A percentile compares a stretch with the other conserved stretches of the same genome.
These are phyloP conservation scores for Rauvolfia tetraphylla DNA, from an alignment of 257 asterid genomes.

Conservation along the genomic window DNA sequence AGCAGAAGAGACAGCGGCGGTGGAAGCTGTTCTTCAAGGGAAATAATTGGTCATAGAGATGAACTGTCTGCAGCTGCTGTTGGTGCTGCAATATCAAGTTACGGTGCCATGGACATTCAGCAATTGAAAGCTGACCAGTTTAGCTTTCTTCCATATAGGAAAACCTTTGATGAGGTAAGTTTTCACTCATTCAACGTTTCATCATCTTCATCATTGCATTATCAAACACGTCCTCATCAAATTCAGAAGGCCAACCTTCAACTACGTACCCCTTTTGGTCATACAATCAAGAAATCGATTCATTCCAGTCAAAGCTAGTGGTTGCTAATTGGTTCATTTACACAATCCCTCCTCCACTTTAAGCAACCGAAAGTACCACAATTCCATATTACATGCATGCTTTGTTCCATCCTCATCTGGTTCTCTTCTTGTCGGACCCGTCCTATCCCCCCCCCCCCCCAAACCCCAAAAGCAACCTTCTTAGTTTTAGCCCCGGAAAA, in stretches of 20 bases:
- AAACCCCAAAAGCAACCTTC: no score
- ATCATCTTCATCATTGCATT: neutral
- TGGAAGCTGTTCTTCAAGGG: slow-evolving; percentile 56
- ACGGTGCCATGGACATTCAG: slow-evolving; percentile 53
- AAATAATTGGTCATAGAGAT: slow-evolving; percentile 42
- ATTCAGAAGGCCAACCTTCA: neutral
- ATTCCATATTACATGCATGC: slow-evolving; percentile 15
- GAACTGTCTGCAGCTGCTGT: slow-evolving; percentile 45
- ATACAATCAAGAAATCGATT: neutral
- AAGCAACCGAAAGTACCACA: slow-evolving; percentile 9
- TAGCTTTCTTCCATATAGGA: slow-evolving; percentile 62
- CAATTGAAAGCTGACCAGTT: slow-evolving; percentile 71
- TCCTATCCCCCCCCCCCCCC: neutral
- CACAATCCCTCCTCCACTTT: slow-evolving; percentile 7
- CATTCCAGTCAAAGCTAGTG: slow-evolving; percentile 12
- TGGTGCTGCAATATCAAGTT: slow-evolving; percentile 43
- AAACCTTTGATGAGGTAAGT: slow-evolving; percentile 76
- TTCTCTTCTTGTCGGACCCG: neutral
- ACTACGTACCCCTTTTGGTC: neutral
- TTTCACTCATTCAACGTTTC: neutral
- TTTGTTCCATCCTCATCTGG: slow-evolving; percentile 7
- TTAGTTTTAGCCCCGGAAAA: neutral
- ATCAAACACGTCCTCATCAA: neutral
- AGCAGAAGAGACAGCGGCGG: slow-evolving; percentile 47
- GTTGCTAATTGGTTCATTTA: slow-evolving; percentile 2